Base-by-base conservation (phyloP, 345 rosid genomes). In the Salix viminalis region DNA sequence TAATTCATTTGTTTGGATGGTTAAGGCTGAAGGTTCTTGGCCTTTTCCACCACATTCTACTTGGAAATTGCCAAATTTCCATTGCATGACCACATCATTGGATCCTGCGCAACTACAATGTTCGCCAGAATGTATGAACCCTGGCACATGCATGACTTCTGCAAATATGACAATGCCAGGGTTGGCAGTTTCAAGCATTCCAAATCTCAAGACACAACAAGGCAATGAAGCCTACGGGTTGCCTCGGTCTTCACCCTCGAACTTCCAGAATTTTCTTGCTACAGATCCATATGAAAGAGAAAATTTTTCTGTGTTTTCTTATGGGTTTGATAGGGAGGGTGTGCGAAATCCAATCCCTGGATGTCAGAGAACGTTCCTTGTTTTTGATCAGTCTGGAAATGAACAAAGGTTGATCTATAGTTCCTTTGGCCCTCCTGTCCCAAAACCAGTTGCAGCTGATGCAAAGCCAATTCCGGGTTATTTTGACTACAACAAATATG, bases 71-170 rank as follows among this genome's bases (percentile, higher is more conserved):
- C 86, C 86, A 79, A 66, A 81, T 76, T 73, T 84, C 75, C 80
- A 73, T 87, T 84, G 83, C 81, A 84, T 81, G 88, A 87, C 85
- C 79, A 71, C 88, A 67, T 86, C 89, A 23, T 72, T 75, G 26
- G 84, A 85, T 77, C 80, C 79, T 58, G 71, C 84, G 82, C 88
- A 74, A 78, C 71, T 54, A 54, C 84, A 79, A 81, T 85, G 85
- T 78, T 79, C 79, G 85, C 91, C 91, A 75, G 73, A 78, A 64
- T 77, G 76, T 81, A 68, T 81, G 65, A 82, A 76, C 71, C 80
- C 83, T 70, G 85, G 70, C 48, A 61, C 74, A n/a, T 46, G 34
- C 72, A 70, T 76, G 78, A 61, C 81, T 65, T 76, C 89, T 61
- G 75, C 78, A 76, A 83, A 87, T 84, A 73, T 71, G 37, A 75